A percentile compares a stretch with the other conserved stretches of the same genome.
Conservation (phyloP, 2,329 filamentous ascomycete species). For the Fusarium oligoseptatum region DNA sequence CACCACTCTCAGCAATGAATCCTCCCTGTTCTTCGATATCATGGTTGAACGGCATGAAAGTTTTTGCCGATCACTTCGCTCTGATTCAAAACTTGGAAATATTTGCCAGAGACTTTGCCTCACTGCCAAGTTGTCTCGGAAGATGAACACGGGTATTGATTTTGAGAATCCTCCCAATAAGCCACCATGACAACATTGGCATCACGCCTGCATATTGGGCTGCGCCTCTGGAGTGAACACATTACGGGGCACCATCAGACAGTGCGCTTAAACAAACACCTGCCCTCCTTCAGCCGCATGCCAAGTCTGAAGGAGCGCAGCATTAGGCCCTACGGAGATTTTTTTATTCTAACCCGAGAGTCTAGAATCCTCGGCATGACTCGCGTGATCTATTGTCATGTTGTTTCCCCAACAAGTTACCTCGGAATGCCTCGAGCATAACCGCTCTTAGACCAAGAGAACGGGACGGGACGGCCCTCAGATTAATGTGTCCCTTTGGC, state of each 20-base stretch:
- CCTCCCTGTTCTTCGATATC: background rate
- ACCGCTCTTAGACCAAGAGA: background rate
- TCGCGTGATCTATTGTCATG: background rate
- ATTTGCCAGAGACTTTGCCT: background rate
- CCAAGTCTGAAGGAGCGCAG: background rate
- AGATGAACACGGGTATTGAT: background rate
- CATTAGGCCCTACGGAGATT: background rate
- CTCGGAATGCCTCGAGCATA: background rate
- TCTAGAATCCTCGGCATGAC: background rate
- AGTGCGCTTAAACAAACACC: background rate
- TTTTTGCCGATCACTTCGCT: background rate
- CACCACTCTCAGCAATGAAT: background rate
- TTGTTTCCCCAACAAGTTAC: background rate
- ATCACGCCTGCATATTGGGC: background rate
- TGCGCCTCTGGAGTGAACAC: background rate
- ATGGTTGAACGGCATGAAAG: background rate
- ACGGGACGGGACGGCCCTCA: background rate
- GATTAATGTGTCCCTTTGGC: background rate
- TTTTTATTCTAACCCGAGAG: background rate
- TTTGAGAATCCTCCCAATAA: background rate
- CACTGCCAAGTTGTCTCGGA: background rate
- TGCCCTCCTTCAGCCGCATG: background rate
- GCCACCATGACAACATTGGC: background rate
- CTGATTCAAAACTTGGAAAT: background rate
- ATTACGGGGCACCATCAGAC: background rate